Evolutionary conservation across 1,139 yeast species (phyloP).

Genomic region (Nadsonia commutata): DNA sequence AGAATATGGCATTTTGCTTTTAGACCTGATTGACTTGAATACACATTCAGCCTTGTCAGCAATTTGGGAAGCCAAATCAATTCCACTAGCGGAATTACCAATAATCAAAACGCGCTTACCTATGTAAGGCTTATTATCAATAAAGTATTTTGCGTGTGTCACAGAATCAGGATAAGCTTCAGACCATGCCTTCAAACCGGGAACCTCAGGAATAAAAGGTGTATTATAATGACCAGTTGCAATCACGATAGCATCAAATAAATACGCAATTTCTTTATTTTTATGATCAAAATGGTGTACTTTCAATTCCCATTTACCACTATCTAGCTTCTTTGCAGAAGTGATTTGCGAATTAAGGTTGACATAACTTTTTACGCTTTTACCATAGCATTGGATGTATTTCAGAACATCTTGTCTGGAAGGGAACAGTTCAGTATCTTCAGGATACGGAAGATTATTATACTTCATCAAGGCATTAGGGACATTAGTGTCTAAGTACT

Average conservation of each 20-base stretch:
- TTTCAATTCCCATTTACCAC: slow-evolving; percentile 8
- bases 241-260: slow-evolving; percentile 39
- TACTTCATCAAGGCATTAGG: slow-evolving; percentile 45
- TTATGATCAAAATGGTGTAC: slow-evolving; percentile 5
- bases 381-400: slow-evolving; percentile 34
- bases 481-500: slow-evolving; percentile 46
- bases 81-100: slow-evolving; percentile 9
- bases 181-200: slow-evolving; percentile 3
- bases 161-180: slow-evolving; percentile 3
- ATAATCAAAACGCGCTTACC: slow-evolving; percentile 9
- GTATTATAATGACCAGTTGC: slow-evolving; percentile 45
- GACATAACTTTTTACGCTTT: slow-evolving; percentile 20
- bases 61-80: slow-evolving; percentile 18
- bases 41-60: slow-evolving; percentile 2
- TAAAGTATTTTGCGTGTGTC: slow-evolving; percentile 9
- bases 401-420: slow-evolving; percentile 32
- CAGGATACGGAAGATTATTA: slow-evolving; percentile 32
- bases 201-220: slow-evolving; percentile 35
- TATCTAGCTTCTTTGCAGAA: slow-evolving; percentile 1
- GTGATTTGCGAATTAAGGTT: slow-evolving; percentile 13
- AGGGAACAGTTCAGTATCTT: slow-evolving; percentile 35
- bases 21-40: neutral
- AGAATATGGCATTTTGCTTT: neutral
- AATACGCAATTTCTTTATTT: neutral
- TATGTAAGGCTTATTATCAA: slow-evolving; percentile 6